Evolutionary conservation across 1,139 yeast genomes (phyloP).

Genomic region (Yamadazyma sp.): DNA sequence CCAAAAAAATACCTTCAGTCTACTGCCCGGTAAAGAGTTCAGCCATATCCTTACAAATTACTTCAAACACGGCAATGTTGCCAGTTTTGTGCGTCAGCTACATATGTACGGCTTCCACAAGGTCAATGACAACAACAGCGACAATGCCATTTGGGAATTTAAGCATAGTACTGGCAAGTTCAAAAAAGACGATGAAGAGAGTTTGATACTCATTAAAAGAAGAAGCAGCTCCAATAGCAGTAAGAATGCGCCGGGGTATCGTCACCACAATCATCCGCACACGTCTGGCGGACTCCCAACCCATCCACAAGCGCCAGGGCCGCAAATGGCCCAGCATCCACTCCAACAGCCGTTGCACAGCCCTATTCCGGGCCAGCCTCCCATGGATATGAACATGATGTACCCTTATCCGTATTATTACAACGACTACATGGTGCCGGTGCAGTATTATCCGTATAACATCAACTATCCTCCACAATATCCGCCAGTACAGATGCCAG

Average conservation of each 20-base stretch:
- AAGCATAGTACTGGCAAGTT: conserved; percentile 80
- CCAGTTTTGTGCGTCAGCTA: conserved; percentile 46
- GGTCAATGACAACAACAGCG: conserved; percentile 44
- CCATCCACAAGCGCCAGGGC: background rate
- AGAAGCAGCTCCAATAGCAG: conserved; percentile 39
- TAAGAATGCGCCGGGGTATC: background rate
- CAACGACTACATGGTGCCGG: conserved; percentile 16
- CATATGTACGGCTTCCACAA: conserved; percentile 54
- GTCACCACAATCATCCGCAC: background rate
- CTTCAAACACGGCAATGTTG: conserved; percentile 49
- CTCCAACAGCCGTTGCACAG: conserved; percentile 2
- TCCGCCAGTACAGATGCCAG: conserved; percentile 8
- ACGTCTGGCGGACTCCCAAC: background rate
- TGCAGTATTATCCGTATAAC: conserved; percentile 12
- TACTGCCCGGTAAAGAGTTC: conserved; percentile 56
- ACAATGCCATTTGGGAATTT: conserved; percentile 72
- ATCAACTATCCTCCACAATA: conserved; percentile 8
- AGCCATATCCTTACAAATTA: conserved; percentile 43
- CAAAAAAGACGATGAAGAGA: conserved; percentile 69
- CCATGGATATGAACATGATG: conserved; percentile 2
- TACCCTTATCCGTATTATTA: conserved; percentile 13
- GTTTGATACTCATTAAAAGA: conserved; percentile 66
- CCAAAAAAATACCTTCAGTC: conserved; percentile 57
- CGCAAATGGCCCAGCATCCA: conserved; percentile 4
- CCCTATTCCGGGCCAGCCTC: conserved; percentile 2